Percentiles rank a stretch among this genome's conserved stretches.
phyloP scores from a whole-genome alignment of 805 yeast species.

The Ascoidea tarda region DNA sequence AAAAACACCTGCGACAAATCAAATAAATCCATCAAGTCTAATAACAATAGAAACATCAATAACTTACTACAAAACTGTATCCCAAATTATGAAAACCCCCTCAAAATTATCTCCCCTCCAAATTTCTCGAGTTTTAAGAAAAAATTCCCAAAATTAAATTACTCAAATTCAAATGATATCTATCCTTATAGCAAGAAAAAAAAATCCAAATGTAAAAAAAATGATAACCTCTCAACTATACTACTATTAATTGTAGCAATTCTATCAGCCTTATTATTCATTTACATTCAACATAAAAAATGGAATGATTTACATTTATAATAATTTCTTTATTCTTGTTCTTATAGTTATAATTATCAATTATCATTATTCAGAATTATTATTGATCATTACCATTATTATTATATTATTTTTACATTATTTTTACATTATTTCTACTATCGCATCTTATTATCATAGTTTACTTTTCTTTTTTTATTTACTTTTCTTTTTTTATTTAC shows the following conservation, averaged over 20 bases:
- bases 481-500: too few species aligned
- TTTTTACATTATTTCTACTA: neutral
- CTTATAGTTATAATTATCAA: too few species aligned
- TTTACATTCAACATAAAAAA: neutral
- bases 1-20: neutral
- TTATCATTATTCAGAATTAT: conserved; percentile 2
- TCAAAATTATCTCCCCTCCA: neutral
- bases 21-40: conserved; percentile 2
- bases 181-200: neutral
- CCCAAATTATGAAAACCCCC: neutral
- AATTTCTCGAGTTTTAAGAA: neutral
- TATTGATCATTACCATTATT: neutral
- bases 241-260: neutral
- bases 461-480: neutral
- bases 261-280: neutral
- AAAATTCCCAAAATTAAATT: neutral
- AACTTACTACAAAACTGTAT: neutral
- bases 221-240: neutral
- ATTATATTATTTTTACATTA: neutral
- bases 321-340: conserved; percentile 6
- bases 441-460: neutral
- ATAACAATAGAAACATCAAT: conserved; percentile 1
- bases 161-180: neutral
- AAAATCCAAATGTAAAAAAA: neutral
- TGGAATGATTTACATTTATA: conserved; percentile 3